Conservation (phyloP, 768 basidiomycete genomes). For the Coprinopsis marcescibilis region DNA sequence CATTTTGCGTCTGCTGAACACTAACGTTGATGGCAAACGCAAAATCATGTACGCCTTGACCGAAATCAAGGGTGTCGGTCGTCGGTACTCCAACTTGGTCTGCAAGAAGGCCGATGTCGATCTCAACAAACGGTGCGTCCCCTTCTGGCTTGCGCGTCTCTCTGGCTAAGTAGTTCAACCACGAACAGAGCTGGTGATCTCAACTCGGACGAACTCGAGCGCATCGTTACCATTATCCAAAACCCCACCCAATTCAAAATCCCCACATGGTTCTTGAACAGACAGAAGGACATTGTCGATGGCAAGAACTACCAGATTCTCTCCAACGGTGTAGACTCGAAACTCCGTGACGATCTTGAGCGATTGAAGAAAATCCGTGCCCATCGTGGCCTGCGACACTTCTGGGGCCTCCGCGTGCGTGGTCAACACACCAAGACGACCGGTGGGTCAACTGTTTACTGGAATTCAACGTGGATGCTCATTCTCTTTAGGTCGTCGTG, state of each 20-base stretch:
- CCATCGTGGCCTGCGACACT: conserved; percentile 89
- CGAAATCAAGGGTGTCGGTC: conserved; percentile 99
- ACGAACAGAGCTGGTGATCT: conserved; percentile 87
- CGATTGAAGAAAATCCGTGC: conserved; percentile 98
- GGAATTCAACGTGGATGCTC: conserved; percentile 1
- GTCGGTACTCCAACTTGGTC: conserved; percentile 96
- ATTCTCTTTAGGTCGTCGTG: conserved; percentile 67
- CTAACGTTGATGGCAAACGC: conserved; percentile 98
- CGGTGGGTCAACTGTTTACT: conserved; percentile 42
- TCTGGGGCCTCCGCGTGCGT: conserved; percentile 91
- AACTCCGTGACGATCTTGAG: conserved; percentile 97
- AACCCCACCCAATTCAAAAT: conserved; percentile 99
- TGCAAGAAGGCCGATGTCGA: conserved; percentile 99
- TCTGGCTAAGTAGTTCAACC: conserved; percentile 6
- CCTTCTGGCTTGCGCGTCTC: background rate
- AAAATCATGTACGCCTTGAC: conserved; percentile 99
- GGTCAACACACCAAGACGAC: conserved; percentile 99
- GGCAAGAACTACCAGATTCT: conserved; percentile 96
- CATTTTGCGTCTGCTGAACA: conserved; percentile 98
- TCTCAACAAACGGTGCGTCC: conserved; percentile 88
- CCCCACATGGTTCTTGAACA: conserved; percentile 98
- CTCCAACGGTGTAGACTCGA: conserved; percentile 95
- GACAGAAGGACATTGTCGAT: conserved; percentile 96
- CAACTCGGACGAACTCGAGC: conserved; percentile 99
- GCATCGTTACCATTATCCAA: conserved; percentile 98